Conservation (phyloP, 345 rosid genomes). For the Punica granatum region DNA sequence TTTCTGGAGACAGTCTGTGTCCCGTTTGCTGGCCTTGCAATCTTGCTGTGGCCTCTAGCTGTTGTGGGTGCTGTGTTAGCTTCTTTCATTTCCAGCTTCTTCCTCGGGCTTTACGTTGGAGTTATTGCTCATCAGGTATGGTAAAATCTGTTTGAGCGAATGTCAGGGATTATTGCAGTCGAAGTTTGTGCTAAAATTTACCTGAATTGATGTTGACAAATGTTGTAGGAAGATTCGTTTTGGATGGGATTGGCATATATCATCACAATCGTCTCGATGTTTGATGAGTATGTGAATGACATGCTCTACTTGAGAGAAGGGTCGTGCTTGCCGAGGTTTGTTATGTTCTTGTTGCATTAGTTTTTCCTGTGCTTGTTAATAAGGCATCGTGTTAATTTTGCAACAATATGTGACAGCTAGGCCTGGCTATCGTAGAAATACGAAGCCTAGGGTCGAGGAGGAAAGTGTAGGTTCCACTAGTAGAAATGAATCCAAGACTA, state of each 20-base stretch:
- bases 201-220: background rate
- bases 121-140: conserved; percentile 68
- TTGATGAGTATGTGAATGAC: conserved; percentile 78
- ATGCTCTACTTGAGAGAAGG: conserved; percentile 78
- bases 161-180: no score
- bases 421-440: conserved; percentile 54
- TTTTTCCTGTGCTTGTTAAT: background rate
- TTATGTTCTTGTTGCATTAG: background rate
- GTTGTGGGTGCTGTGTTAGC: conserved; percentile 51
- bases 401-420: conserved; percentile 48
- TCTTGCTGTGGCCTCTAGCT: conserved; percentile 80
- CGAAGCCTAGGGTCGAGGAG: conserved; percentile 20
- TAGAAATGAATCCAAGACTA: conserved; percentile 22
- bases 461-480: conserved; percentile 22
- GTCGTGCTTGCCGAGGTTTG: conserved; percentile 67
- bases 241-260: conserved; percentile 56
- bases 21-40: conserved; percentile 85
- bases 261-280: conserved; percentile 56
- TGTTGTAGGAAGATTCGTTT: conserved; percentile 63
- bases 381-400: conserved; percentile 6
- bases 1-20: conserved; percentile 83
- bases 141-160: background rate
- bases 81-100: conserved; percentile 60
- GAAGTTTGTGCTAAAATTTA: background rate
- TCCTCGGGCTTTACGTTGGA: conserved; percentile 59